Percentiles rank a stretch among this genome's conserved stretches.
Evolutionary conservation across 2,329 filamentous ascomycete genomes (phyloP).

Genomic region (Diaporthe eres): DNA sequence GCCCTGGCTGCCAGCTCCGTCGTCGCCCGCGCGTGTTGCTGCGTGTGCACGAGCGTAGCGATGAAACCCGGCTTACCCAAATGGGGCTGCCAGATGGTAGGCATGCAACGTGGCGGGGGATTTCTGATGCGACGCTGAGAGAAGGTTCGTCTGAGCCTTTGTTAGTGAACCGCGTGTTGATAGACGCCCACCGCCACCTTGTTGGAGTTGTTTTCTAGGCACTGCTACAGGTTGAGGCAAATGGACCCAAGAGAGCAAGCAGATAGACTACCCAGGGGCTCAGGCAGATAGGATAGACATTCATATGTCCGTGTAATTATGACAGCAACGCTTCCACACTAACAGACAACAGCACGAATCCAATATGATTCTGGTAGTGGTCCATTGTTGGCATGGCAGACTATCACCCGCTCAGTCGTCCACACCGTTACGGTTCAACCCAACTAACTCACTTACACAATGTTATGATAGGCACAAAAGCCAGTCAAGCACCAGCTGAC

Average conservation of each 20-base stretch:
- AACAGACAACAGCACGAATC: background rate
- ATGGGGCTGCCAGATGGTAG: constrained; percentile 1
- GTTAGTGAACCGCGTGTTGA: background rate
- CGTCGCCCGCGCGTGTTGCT: constrained; percentile 16
- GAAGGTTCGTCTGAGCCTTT: background rate
- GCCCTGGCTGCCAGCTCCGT: constrained; percentile 3
- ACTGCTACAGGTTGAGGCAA: background rate
- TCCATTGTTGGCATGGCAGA: background rate
- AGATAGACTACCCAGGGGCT: background rate
- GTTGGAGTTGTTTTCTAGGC: background rate
- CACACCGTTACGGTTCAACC: background rate
- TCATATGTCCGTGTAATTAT: background rate
- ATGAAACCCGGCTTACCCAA: constrained; percentile 31
- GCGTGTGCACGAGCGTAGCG: constrained; percentile 4
- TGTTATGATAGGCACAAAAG: background rate
- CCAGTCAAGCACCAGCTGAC: background rate
- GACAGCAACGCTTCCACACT: background rate
- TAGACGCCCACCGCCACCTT: background rate
- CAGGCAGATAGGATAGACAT: background rate
- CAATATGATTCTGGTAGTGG: background rate
- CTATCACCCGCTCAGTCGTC: background rate
- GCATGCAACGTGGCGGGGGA: background rate
- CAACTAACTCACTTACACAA: background rate
- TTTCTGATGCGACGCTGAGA: constrained; percentile 4
- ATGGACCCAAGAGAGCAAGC: too few relatives aligned